Conservation (phyloP, 2,329 filamentous ascomycete species). For the Venturia oleaginea region DNA sequence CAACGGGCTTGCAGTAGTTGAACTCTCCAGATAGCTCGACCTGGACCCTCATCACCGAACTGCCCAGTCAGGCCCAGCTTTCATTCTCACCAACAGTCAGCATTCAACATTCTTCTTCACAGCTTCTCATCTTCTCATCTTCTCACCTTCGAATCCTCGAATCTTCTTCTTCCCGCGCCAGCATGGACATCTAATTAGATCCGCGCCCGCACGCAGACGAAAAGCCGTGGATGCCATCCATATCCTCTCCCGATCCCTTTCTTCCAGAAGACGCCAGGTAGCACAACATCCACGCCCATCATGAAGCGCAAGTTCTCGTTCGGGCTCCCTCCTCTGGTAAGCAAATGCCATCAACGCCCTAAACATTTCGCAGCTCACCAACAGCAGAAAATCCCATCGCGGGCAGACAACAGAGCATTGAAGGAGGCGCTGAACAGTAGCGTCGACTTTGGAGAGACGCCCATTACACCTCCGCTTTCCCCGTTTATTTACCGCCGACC, state of each 20-base stretch:
- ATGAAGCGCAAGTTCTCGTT: slow-evolving; percentile 39
- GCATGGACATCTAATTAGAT: neutral
- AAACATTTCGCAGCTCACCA: slow-evolving; percentile 16
- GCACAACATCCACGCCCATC: neutral
- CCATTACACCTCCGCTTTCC: slow-evolving; percentile 27
- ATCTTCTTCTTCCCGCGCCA: neutral
- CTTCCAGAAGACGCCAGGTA: neutral
- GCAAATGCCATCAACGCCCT: neutral
- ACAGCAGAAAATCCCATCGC: slow-evolving; percentile 25
- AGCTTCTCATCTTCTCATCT: too few species aligned
- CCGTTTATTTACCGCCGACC: slow-evolving; percentile 36
- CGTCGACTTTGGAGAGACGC: slow-evolving; percentile 19
- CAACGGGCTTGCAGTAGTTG: too few species aligned
- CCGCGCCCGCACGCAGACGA: neutral
- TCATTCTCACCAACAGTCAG: too few species aligned
- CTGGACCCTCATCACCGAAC: too few species aligned
- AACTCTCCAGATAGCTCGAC: too few species aligned
- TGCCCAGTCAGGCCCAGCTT: too few species aligned
- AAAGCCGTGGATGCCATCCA: neutral
- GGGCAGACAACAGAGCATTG: slow-evolving; percentile 22
- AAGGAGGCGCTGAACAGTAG: slow-evolving; percentile 15
- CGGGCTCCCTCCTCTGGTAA: slow-evolving; percentile 26
- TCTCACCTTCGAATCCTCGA: neutral
- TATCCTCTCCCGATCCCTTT: neutral
- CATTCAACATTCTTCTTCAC: too few species aligned